A percentile compares a stretch with the other conserved stretches of the same genome.
These are phyloP conservation scores for Clohesyomyces aquaticus DNA, from an alignment of 495 filamentous ascomycete species.

Conservation along the genomic window DNA sequence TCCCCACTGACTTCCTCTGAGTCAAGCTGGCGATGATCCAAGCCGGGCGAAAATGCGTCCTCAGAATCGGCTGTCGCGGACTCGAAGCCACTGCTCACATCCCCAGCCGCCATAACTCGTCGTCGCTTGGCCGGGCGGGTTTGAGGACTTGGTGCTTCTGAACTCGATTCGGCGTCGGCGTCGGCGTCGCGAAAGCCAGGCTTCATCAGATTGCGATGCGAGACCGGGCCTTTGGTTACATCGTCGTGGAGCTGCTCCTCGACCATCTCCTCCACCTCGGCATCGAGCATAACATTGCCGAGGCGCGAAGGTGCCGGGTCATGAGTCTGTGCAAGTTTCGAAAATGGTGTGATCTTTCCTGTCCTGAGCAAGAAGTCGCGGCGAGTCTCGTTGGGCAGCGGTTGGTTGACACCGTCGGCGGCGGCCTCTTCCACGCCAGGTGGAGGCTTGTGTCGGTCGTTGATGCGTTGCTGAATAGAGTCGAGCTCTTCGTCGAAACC, in stretches of 20 bases:
- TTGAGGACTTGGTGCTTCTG: conserved; percentile 3
- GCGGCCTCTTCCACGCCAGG: conserved; percentile 51
- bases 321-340: conserved; percentile 61
- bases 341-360: conserved; percentile 96
- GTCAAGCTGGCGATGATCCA: conserved; percentile 41
- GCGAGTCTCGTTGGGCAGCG: conserved; percentile 75
- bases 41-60: conserved; percentile 41
- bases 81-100: conserved; percentile 21
- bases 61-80: conserved; percentile 34
- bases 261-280: conserved; percentile 57
- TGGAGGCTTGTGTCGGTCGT: conserved; percentile 63
- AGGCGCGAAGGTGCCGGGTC: conserved; percentile 61
- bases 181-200: conserved; percentile 73
- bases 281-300: conserved; percentile 73
- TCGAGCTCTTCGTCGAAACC: conserved; percentile 68
- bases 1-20: conserved; percentile 45
- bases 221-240: conserved; percentile 50
- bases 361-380: conserved; percentile 91
- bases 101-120: conserved; percentile 27
- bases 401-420: conserved; percentile 53
- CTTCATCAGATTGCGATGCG: conserved; percentile 77
- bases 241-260: conserved; percentile 15
- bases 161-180: conserved; percentile 51
- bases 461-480: conserved; percentile 79
- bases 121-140: conserved; percentile 51